A percentile compares a stretch with the other conserved stretches of the same genome.
phyloP scores from a whole-genome alignment of 1,139 yeast species.

The Meyerozyma guilliermondii region DNA sequence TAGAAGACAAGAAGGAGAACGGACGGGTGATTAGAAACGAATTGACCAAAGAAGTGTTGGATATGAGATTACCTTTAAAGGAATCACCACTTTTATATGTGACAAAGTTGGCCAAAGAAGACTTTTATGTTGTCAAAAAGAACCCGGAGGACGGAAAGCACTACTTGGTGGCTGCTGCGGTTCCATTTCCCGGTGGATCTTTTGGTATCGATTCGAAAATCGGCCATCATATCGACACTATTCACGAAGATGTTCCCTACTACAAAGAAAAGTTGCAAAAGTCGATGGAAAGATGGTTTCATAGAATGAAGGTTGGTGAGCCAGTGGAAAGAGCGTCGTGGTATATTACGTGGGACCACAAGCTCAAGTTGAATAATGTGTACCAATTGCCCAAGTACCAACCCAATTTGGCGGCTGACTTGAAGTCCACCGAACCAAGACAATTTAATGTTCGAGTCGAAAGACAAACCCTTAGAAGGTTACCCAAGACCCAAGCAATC shows the following conservation, averaged over 20 bases:
- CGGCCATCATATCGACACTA: constrained; percentile 57
- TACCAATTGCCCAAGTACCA: constrained; percentile 40
- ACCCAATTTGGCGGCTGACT: constrained; percentile 23
- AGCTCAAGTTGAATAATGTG: constrained; percentile 49
- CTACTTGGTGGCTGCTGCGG: constrained; percentile 68
- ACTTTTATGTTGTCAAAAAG: constrained; percentile 57
- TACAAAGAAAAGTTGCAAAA: constrained; percentile 59
- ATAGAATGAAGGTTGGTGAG: constrained; percentile 50
- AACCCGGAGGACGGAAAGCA: constrained; percentile 53
- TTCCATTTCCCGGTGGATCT: constrained; percentile 75
- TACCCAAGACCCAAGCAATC: constrained; percentile 44
- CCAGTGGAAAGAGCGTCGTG: constrained; percentile 75
- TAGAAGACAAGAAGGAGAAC: constrained; percentile 27
- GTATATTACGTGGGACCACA: constrained; percentile 71
- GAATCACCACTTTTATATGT: constrained; percentile 60
- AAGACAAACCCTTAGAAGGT: constrained; percentile 46
- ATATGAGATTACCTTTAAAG: constrained; percentile 53
- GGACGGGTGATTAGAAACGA: constrained; percentile 53
- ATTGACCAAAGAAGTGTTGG: constrained; percentile 55
- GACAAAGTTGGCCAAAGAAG: constrained; percentile 71
- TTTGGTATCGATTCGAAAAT: constrained; percentile 56
- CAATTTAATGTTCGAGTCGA: constrained; percentile 58
- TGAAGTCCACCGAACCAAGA: constrained; percentile 33
- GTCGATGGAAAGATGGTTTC: constrained; percentile 76
- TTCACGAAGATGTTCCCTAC: constrained; percentile 71